Evolutionary conservation across 352 stramenopile species (phyloP), one percentile per base, ranked within the genome.

Genomic region (Achlya hypogyna): DNA sequence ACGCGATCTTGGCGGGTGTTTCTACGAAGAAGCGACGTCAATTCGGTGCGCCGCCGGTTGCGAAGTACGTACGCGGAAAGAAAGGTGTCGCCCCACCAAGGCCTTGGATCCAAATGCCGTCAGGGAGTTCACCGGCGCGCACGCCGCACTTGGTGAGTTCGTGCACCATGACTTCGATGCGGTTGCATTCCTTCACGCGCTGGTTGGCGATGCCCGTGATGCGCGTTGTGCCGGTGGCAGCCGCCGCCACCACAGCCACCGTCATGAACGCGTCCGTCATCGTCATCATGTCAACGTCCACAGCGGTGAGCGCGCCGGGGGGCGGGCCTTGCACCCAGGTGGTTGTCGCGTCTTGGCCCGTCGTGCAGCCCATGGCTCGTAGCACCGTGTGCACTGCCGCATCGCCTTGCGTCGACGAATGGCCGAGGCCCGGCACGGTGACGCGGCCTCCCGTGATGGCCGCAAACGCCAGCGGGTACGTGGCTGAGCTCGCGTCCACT

Each of bases 221-320:
- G 6, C 90, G 96, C 8, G 95, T 99, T 22, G 89, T 96, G 63
- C 96, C 96, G 31, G 98, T 83, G 0, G 94, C 96, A 70, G 98
- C 97, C 1, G 98, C 81, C 5, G 93, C 96, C 28, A 97, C 87
- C 18, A 97, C 93, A 4, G 96, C 96, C 16, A 98, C 82, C 29
- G 96, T 99, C 96, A 99, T 99, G 63, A 97, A 97, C 53, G 96
- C 96, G 78, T 99, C 96, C 8, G 96, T 97, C 79, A 99, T 99
- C 5, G 95, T 95, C 54, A 96, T 88, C 86, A 97, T 98, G 75
- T 99, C 93, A 34, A 98, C 93, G 64, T 98, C 93, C 22, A 97
- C 81, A 1, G 87, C 89, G 42, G 81, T 75, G n/a, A 93, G 73
- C 53, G 75, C 93, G 71, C 72, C 92, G 40, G 66, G 75, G 76